Evolutionary conservation across 2,329 filamentous ascomycete species (phyloP).

Genomic region (Botrytis hyacinthi): DNA sequence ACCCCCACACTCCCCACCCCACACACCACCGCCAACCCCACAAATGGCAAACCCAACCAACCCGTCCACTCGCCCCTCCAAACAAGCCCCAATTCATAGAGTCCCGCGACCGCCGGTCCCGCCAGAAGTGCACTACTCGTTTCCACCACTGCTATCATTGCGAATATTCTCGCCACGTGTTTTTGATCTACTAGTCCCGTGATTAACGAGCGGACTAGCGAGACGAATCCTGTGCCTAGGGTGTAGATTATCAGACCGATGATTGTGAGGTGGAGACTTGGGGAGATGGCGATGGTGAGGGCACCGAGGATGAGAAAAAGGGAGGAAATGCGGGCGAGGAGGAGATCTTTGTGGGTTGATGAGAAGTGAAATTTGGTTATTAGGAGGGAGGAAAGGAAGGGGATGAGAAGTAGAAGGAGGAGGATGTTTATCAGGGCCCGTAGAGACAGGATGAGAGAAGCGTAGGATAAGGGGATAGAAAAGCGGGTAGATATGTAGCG

Average conservation of each 20-base stretch:
- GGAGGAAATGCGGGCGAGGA: conserved; percentile 29
- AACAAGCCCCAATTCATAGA: conserved; percentile 33
- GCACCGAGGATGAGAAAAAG: conserved; percentile 28
- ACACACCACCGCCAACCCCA: conserved; percentile 12
- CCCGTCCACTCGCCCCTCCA: conserved; percentile 30
- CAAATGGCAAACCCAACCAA: conserved; percentile 33
- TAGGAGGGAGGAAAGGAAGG: conserved; percentile 29
- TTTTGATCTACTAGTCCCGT: conserved; percentile 32
- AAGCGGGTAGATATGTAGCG: conserved; percentile 37
- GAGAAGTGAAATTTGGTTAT: conserved; percentile 25
- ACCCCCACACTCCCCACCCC: not conserved
- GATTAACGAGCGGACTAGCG: conserved; percentile 30
- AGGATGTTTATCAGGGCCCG: conserved; percentile 33
- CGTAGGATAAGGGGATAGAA: conserved; percentile 29
- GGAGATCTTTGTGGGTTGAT: conserved; percentile 31
- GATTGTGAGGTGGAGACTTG: conserved; percentile 30
- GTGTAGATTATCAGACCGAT: conserved; percentile 32
- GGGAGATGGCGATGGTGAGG: conserved; percentile 28
- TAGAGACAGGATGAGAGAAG: conserved; percentile 34
- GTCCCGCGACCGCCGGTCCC: conserved; percentile 29
- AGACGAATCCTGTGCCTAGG: conserved; percentile 32
- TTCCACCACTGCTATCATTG: conserved; percentile 33
- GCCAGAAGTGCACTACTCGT: conserved; percentile 29
- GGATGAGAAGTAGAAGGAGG: conserved; percentile 32
- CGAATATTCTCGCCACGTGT: conserved; percentile 34